Evolutionary conservation across 257 asterid genomes (phyloP).

Genomic region (Petunia axillaris): DNA sequence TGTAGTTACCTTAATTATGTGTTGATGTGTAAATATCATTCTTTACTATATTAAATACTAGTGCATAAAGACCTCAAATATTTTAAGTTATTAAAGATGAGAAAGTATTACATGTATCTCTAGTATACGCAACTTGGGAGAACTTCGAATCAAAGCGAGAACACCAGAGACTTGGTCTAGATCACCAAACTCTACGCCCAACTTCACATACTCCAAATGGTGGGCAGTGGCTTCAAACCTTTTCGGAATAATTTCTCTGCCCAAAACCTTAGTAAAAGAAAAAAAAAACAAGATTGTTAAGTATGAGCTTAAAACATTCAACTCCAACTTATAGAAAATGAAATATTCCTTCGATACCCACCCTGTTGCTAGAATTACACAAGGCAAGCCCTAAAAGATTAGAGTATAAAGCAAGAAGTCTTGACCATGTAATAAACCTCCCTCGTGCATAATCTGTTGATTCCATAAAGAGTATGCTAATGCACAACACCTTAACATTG

Average conservation of each 20-base stretch:
- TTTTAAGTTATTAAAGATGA: background rate
- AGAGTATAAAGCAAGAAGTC: background rate
- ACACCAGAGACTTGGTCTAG: background rate
- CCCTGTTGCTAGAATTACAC: background rate
- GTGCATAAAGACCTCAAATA: background rate
- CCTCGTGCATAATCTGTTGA: background rate
- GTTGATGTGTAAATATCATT: too few relatives aligned
- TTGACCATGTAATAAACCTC: constrained; percentile 6
- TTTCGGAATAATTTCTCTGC: background rate
- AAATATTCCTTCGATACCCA: background rate
- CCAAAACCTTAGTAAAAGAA: constrained; percentile 1
- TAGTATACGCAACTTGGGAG: background rate
- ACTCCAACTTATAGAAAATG: background rate
- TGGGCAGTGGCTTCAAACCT: background rate
- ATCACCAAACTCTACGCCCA: background rate
- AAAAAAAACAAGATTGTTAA: background rate
- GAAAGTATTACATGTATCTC: background rate
- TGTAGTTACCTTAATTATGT: too few relatives aligned
- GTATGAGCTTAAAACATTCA: background rate
- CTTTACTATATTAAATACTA: too few relatives aligned
- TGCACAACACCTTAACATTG: background rate
- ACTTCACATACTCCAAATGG: background rate
- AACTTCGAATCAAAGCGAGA: constrained; percentile 18
- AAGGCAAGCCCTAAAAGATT: background rate
- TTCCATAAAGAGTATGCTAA: background rate